Evolutionary conservation across 805 yeast species (phyloP), one percentile per base, ranked within the genome.

Genomic region (Nakazawaea peltata): DNA sequence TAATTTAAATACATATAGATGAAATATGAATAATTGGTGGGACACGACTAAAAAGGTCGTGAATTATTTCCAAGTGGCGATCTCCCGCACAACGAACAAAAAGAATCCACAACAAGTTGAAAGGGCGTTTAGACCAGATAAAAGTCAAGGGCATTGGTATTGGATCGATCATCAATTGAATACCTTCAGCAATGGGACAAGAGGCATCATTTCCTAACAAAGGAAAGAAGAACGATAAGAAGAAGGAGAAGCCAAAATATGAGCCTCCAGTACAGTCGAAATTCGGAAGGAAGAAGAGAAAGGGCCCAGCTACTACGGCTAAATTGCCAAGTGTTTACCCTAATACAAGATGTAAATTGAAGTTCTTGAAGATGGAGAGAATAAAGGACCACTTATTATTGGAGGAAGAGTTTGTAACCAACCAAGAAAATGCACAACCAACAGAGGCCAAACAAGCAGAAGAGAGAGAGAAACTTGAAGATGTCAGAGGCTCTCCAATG

Each of bases 191-290:
- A 10, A 41, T 46, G 52, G 34, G 56, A 49, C 48, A 48, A 41
- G 44, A 53, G 45, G 42, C 46, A 9, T 43, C 46, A 15, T 33
- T 37, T 40, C 44, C 44, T 31, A 40, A 33, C 26, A 41, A 26
- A 27, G 40, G 34, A n/a, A 56, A 50, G 50, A 51, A 54, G 30
- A 52, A 47, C 34, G 63, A 58, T 35, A 55, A 56, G 56, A 79
- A 79, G 63, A 77, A 79, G 46, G 84, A 83, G 50, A 88, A 90
- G 62, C 97, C 97, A 52, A 90, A 88, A 67, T 92, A 90, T 60
- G 98, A 92, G 61, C 97, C 98, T 24, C 98, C 98, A 12, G 97
- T 90, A 42, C 94, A 90, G 61, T 81, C 95, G 5, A 78, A 88
- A 46, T 82, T 86, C 51, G 95, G 95, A 39, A 82, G 85, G 59